Conservation (phyloP, 805 yeast genomes). For the Lachancea sp. region DNA sequence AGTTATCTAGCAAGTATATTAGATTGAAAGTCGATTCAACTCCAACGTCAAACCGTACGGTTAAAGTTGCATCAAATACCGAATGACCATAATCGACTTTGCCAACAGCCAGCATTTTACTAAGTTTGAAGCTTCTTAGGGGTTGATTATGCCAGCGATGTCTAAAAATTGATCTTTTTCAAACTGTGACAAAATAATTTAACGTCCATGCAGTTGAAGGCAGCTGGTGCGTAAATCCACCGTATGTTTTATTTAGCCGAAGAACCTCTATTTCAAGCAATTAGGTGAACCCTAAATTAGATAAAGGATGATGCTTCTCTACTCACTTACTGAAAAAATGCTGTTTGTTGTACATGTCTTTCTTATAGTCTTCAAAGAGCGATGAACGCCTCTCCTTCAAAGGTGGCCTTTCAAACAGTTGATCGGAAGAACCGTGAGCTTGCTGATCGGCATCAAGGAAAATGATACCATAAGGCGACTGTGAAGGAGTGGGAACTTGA, state of each 20-base stretch:
- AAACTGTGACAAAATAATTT: no score
- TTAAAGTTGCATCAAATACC: slow-evolving; percentile 1
- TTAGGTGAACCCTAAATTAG: no score
- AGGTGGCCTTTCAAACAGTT: slow-evolving; percentile 7
- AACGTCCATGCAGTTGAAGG: no score
- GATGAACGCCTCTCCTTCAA: slow-evolving; percentile 22
- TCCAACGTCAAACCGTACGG: not conserved
- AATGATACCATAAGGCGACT: slow-evolving; percentile 1
- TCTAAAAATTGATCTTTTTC: no score
- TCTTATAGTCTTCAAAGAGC: slow-evolving; percentile 30
- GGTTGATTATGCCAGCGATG: no score
- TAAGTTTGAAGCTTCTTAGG: not conserved
- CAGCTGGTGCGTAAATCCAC: no score
- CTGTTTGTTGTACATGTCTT: slow-evolving; percentile 26
- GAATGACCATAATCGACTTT: not conserved
- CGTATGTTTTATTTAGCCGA: no score
- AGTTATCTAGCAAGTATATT: slow-evolving; percentile 12
- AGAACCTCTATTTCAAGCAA: not conserved
- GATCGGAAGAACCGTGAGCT: not conserved
- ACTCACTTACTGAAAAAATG: slow-evolving; percentile 22
- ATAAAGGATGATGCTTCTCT: no score
- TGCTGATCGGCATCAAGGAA: not conserved
- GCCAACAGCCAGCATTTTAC: not conserved
- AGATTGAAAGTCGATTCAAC: slow-evolving; percentile 5
- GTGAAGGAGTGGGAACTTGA: not conserved